These are phyloP conservation scores for Paramyrothecium roridum DNA, from an alignment of 2,329 filamentous ascomycete genomes.

Conservation along the genomic window DNA sequence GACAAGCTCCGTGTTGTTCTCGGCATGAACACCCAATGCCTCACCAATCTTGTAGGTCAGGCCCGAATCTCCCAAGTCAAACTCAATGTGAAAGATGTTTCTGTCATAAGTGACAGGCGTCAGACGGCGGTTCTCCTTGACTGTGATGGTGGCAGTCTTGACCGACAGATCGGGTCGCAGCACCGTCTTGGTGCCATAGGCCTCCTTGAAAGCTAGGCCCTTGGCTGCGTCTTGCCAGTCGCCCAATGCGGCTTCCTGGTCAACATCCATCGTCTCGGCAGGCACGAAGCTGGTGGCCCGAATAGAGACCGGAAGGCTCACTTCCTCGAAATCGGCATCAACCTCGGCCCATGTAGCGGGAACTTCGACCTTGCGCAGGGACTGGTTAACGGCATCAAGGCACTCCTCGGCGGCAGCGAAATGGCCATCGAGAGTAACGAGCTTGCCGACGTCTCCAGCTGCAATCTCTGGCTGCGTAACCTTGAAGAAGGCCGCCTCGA, in stretches of 20 bases:
- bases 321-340: conserved; percentile 47
- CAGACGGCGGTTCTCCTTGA: conserved; percentile 93
- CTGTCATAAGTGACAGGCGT: conserved; percentile 88
- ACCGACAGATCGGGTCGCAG: conserved; percentile 83
- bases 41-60: conserved; percentile 97
- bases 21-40: conserved; percentile 91
- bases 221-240: conserved; percentile 85
- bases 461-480: conserved; percentile 67
- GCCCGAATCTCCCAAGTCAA: conserved; percentile 87
- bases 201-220: conserved; percentile 90
- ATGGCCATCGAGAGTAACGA: conserved; percentile 57
- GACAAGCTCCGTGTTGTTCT: conserved; percentile 81
- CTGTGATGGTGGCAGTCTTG: conserved; percentile 82
- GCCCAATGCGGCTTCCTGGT: conserved; percentile 62
- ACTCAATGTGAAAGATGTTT: conserved; percentile 99
- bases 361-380: conserved; percentile 70
- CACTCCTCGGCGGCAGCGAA: conserved; percentile 48
- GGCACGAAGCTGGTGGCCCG: conserved; percentile 77
- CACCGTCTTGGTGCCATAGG: conserved; percentile 68
- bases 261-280: conserved; percentile 73
- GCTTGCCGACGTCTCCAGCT: conserved; percentile 60
- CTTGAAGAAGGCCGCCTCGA: conserved; percentile 81
- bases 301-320: conserved; percentile 59
- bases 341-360: conserved; percentile 77
- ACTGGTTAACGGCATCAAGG: conserved; percentile 65